Evolutionary conservation across 2,329 filamentous ascomycete genomes (phyloP), one percentile per base, ranked within the genome.

Genomic region (Emydomyces testavorans): DNA sequence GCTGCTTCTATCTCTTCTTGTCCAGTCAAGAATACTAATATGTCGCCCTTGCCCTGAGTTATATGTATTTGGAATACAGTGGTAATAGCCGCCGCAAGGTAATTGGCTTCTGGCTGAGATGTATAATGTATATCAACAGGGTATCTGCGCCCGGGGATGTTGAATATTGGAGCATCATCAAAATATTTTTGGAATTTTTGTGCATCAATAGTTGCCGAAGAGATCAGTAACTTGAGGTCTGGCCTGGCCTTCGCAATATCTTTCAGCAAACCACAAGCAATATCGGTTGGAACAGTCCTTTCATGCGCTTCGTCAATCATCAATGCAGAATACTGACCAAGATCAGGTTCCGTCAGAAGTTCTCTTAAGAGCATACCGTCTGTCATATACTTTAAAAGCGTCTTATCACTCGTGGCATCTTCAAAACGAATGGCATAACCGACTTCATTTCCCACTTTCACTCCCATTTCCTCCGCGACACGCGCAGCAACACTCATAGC

Each of bases 251-350:
- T 76, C 0, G 85, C 82, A 52, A 96, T 76, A 67, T 96, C 90
- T 60, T 95, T 95, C 49, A 94, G 75, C 28, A 98, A 67, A 8
- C 85, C 87, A 50, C 94, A 77, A 6, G 95, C 67, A 49, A 98
- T 89, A 64, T 98, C 92, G 0, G 90, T 94, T 46, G 87, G 80
- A 0, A 96, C 76, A 0, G 87, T 94, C 56, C 92, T 76, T 63
- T 98, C 92, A 76, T 98, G 92, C 0, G 92, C 92, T 64, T 98
- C 92, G 62, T 98, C 92, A 49, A 98, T 90, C 82, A 98, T 95
- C 53, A 98, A 68, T 10, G 82, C 85, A 4, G 85, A 85, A 58
- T 96, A 96, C 13, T 79, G 80, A 1, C 79, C 77, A 4, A 96
- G 71, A 55, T 90, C 81, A 0, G 90, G 89, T 58, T 94, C 87